phyloP scores from a whole-genome alignment of 73 alveolate genomes.

The Tetrahymena thermophila region DNA sequence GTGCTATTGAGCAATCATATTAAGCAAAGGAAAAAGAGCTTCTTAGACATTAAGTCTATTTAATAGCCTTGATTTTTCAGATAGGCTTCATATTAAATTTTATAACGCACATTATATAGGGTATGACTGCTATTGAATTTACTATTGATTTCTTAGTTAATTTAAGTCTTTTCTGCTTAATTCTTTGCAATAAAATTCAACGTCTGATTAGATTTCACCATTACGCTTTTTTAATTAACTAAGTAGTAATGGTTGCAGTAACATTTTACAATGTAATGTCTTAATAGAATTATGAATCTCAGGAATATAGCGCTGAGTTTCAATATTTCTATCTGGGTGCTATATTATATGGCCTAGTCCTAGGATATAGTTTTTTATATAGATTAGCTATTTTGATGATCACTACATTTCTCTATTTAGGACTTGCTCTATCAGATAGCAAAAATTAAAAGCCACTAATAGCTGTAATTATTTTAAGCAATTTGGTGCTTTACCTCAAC shows the following conservation, averaged over 20 bases:
- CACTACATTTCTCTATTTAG: background rate
- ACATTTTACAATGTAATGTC: background rate
- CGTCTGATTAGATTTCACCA: background rate
- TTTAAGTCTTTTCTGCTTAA: background rate
- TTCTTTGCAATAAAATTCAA: background rate
- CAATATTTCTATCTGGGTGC: background rate
- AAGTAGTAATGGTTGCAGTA: background rate
- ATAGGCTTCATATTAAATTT: background rate
- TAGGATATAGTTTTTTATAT: background rate
- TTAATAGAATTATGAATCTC: background rate
- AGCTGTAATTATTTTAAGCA: background rate
- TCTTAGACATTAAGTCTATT: background rate
- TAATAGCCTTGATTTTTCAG: background rate
- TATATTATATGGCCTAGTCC: background rate
- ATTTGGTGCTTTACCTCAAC: background rate
- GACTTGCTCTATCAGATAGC: background rate
- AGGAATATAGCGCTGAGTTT: background rate
- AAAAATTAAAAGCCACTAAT: background rate
- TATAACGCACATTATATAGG: background rate
- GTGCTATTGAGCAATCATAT: background rate
- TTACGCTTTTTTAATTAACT: background rate
- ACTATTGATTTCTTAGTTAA: background rate
- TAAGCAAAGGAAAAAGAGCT: background rate
- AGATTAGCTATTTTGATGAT: background rate
- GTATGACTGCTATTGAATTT: background rate